Evolutionary conservation across 2,329 filamentous ascomycete genomes (phyloP).

Genomic region (Xylaria sp.): DNA sequence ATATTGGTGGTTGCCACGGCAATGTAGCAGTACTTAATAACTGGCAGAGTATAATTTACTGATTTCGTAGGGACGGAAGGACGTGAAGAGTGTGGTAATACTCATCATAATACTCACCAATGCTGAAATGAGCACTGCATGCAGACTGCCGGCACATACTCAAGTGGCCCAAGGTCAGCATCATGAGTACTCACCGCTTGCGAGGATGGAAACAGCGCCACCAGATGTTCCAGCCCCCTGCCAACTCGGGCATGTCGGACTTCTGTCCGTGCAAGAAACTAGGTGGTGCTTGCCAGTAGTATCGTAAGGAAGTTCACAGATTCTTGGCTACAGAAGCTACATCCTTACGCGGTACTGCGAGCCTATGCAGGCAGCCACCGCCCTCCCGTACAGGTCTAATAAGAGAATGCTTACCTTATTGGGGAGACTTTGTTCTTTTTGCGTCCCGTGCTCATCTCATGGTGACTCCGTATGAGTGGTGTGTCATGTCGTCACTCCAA

Average conservation of each 20-base stretch:
- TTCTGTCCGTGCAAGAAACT: background rate
- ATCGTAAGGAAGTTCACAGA: slow-evolving; percentile 7
- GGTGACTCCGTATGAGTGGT: background rate
- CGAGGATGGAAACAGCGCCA: slow-evolving; percentile 3
- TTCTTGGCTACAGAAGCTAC: background rate
- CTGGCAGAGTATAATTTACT: background rate
- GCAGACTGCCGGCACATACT: background rate
- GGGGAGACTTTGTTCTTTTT: background rate
- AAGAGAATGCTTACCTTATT: background rate
- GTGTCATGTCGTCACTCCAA: background rate
- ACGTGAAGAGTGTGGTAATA: slow-evolving; percentile 3
- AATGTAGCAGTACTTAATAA: background rate
- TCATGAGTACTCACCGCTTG: background rate
- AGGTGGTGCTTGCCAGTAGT: background rate
- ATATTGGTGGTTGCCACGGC: slow-evolving; percentile 19
- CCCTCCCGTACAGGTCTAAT: background rate
- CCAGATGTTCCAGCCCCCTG: slow-evolving; percentile 5
- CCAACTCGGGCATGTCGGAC: background rate
- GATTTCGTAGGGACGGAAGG: background rate
- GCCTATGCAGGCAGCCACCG: background rate
- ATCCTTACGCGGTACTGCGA: slow-evolving; percentile 2
- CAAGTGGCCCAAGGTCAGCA: background rate
- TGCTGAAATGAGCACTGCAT: slow-evolving; percentile 8
- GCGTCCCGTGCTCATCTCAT: too few species aligned
- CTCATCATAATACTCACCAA: background rate